These are phyloP conservation scores for Microsporum ferrugineum DNA, from an alignment of 2,329 filamentous ascomycete genomes.

Conservation along the genomic window DNA sequence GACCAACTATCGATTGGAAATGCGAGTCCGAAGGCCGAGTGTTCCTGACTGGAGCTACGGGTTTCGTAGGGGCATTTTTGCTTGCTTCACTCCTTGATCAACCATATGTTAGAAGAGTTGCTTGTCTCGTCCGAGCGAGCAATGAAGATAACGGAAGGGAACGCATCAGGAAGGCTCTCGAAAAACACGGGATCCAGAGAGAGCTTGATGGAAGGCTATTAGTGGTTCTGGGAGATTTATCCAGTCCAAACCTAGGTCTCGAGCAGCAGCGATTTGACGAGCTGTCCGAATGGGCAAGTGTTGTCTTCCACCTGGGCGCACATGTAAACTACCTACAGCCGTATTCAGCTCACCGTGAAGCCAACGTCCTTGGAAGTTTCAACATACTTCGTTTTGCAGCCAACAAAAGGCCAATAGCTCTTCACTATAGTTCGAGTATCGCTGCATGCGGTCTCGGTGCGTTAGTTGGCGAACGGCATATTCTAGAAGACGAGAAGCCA, in stretches of 20 bases:
- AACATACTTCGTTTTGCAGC: conserved; percentile 38
- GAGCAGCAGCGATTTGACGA: conserved; percentile 43
- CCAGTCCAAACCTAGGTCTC: conserved; percentile 42
- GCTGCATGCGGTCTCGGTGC: not conserved
- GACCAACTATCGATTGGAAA: conserved; percentile 11
- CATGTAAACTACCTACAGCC: not conserved
- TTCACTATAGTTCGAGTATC: conserved; percentile 15
- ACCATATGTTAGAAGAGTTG: conserved; percentile 27
- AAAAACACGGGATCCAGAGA: conserved; percentile 30
- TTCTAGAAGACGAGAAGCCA: not conserved
- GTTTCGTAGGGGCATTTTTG: conserved; percentile 68
- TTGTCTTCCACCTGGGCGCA: not conserved
- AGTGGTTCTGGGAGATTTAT: conserved; percentile 47
- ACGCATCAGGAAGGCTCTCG: conserved; percentile 38
- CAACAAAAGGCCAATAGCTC: conserved; percentile 13
- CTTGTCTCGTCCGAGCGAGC: conserved; percentile 57
- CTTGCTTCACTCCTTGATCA: conserved; percentile 55
- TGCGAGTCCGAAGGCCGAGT: conserved; percentile 32
- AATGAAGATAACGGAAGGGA: conserved; percentile 26
- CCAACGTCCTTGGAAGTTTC: not conserved
- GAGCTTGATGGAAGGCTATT: conserved; percentile 11
- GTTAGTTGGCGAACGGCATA: not conserved
- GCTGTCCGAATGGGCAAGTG: conserved; percentile 10
- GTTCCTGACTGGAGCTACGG: conserved; percentile 72
- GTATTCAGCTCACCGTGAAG: not conserved